Evolutionary conservation across 345 rosid species (phyloP).

Genomic region (Euphorbia tirucalli): DNA sequence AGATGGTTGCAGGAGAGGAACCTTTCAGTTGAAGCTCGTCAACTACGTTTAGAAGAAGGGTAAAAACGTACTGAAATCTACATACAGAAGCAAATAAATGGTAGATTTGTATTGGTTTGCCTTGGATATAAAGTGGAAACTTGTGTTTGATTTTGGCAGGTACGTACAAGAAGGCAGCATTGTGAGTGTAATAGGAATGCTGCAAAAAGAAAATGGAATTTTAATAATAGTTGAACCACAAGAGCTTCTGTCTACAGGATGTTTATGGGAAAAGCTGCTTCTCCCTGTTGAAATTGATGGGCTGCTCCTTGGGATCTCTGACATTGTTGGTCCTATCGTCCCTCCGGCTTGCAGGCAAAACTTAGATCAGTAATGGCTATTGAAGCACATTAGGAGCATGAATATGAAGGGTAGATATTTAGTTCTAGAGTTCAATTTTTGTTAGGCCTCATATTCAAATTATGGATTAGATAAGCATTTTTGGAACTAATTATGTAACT

Average conservation of each 20-base stretch:
- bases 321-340: slow-evolving; percentile 7
- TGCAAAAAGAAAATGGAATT: slow-evolving; percentile 30
- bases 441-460: not conserved
- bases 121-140: slow-evolving; percentile 17
- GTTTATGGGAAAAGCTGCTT: slow-evolving; percentile 45
- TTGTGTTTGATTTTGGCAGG: slow-evolving; percentile 28
- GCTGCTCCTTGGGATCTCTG: slow-evolving; percentile 36
- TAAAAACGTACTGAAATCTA: slow-evolving; percentile 24
- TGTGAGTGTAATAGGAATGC: slow-evolving; percentile 43
- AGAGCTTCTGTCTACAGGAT: slow-evolving; percentile 45
- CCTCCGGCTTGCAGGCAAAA: slow-evolving; percentile 18
- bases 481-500: not conserved
- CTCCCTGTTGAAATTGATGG: slow-evolving; percentile 50
- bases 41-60: slow-evolving; percentile 47
- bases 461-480: not conserved
- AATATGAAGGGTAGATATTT: not conserved
- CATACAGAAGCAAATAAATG: not conserved
- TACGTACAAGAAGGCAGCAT: slow-evolving; percentile 51
- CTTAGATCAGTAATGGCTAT: slow-evolving; percentile 7
- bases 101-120: not conserved
- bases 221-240: slow-evolving; percentile 47
- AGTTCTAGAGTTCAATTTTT: not conserved
- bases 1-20: slow-evolving; percentile 50
- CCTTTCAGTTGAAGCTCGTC: slow-evolving; percentile 42
- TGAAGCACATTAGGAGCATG: not conserved